These are phyloP conservation scores for Chamaecrista fasciculata DNA, from an alignment of 306 rosid species.

Conservation along the genomic window DNA sequence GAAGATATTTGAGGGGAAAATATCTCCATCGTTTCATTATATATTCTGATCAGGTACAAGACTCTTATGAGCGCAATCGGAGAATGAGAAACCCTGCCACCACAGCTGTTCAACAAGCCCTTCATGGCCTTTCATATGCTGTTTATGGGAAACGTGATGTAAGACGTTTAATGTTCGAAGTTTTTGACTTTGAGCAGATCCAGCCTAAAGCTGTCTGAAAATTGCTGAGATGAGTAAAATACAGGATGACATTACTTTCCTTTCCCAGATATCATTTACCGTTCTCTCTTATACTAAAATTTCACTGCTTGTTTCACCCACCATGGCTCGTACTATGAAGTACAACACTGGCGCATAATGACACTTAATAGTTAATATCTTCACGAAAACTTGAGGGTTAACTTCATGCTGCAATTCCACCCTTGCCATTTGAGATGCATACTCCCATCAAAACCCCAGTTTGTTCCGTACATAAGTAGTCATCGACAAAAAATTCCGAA, in stretches of 20 bases:
- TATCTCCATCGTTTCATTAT: constrained; percentile 61
- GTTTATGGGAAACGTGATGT: constrained; percentile 93
- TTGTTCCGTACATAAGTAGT: not conserved
- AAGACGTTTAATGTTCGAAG: constrained; percentile 90
- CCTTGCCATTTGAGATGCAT: not conserved
- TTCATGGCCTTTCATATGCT: constrained; percentile 85
- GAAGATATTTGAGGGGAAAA: constrained; percentile 80
- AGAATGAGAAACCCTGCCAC: constrained; percentile 81
- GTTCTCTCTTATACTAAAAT: not conserved
- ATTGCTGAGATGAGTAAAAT: constrained; percentile 16
- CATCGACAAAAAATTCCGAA: not conserved
- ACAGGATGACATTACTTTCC: constrained; percentile 8
- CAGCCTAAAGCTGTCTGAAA: constrained; percentile 81
- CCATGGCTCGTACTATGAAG: constrained; percentile 19
- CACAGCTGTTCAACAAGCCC: constrained; percentile 84
- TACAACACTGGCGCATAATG: too few relatives aligned
- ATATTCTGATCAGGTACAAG: constrained; percentile 60
- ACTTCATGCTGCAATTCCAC: not conserved
- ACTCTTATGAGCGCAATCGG: constrained; percentile 68
- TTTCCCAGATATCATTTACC: not conserved
- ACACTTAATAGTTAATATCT: not conserved
- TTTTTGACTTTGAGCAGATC: constrained; percentile 86
- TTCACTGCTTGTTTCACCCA: not conserved
- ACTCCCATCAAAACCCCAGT: not conserved
- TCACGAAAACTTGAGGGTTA: constrained; percentile 1